A percentile compares a stretch with the other conserved stretches of the same genome.
Conservation (phyloP, 2,329 filamentous ascomycete genomes). For the Chaetomiaceae sp. region DNA sequence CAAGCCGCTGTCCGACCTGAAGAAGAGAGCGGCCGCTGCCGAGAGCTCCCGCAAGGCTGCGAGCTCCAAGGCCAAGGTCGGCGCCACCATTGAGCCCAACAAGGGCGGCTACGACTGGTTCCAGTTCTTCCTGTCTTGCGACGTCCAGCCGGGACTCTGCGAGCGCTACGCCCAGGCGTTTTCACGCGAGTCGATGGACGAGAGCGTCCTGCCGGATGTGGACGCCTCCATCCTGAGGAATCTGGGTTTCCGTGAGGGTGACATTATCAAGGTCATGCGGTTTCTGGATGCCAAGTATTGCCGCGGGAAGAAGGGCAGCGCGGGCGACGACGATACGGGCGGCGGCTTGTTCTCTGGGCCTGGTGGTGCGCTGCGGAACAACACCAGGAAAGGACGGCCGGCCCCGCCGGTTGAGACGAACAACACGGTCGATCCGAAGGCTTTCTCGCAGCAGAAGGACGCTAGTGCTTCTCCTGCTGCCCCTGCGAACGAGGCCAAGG, state of each 20-base stretch:
- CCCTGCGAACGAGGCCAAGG: constrained; percentile 28
- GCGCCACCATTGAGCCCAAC: constrained; percentile 56
- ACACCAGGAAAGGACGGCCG: constrained; percentile 86
- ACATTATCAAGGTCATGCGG: constrained; percentile 94
- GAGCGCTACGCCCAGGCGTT: constrained; percentile 92
- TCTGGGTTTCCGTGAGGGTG: constrained; percentile 88
- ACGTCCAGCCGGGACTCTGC: constrained; percentile 86
- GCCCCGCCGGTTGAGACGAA: constrained; percentile 79
- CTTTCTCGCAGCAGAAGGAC: constrained; percentile 62
- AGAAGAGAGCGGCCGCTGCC: constrained; percentile 35
- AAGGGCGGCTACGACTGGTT: constrained; percentile 95
- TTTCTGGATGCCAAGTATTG: constrained; percentile 74
- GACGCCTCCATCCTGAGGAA: constrained; percentile 76
- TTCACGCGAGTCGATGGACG: constrained; percentile 87
- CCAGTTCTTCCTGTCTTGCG: constrained; percentile 91
- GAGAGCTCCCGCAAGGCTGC: constrained; percentile 19
- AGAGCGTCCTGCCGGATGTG: constrained; percentile 85
- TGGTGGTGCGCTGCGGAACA: constrained; percentile 85
- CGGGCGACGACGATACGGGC: constrained; percentile 50
- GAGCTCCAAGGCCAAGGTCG: constrained; percentile 38
- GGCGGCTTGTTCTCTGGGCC: constrained; percentile 84
- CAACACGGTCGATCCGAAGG: constrained; percentile 81
- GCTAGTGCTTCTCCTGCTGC: too few relatives aligned
- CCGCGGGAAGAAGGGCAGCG: constrained; percentile 55
- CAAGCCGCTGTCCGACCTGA: constrained; percentile 84